phyloP scores from a whole-genome alignment of 1,284 basidiomycete species.

The Cryptococcus deneoformans region DNA sequence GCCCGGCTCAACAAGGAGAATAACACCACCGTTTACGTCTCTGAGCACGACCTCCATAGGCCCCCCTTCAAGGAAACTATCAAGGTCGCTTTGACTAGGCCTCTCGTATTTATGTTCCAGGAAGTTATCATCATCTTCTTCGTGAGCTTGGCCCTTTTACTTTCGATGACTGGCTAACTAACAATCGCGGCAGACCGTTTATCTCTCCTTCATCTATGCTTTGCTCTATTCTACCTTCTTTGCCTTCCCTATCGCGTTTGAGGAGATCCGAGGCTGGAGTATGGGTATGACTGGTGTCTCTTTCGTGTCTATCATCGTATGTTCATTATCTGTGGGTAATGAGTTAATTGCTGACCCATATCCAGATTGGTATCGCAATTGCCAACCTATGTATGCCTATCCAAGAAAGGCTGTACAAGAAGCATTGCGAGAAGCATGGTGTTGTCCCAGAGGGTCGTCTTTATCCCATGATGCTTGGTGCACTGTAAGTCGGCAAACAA shows the following conservation, averaged over 20 bases:
- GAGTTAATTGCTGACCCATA: background rate
- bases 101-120: conserved; percentile 49
- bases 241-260: conserved; percentile 46
- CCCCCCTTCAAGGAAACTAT: conserved; percentile 37
- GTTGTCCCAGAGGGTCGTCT: conserved; percentile 32
- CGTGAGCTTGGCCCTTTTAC: conserved; percentile 28
- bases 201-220: conserved; percentile 52
- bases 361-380: conserved; percentile 33
- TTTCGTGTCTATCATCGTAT: conserved; percentile 43
- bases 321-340: background rate
- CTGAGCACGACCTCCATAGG: conserved; percentile 33
- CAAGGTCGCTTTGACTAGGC: conserved; percentile 44
- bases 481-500: conserved; percentile 4
- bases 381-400: conserved; percentile 35
- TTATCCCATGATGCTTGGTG: conserved; percentile 39
- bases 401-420: conserved; percentile 40
- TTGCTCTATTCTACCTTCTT: conserved; percentile 46
- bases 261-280: conserved; percentile 44
- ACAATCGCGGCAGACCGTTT: conserved; percentile 15
- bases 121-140: conserved; percentile 50
- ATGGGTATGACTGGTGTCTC: conserved; percentile 44
- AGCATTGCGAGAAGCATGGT: background rate
- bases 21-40: conserved; percentile 42
- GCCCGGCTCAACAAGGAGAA: conserved; percentile 44
- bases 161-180: background rate